Evolutionary conservation across 2,329 filamentous ascomycete species (phyloP), one percentile per base, ranked within the genome.

Genomic region (Cladosporium sp.): DNA sequence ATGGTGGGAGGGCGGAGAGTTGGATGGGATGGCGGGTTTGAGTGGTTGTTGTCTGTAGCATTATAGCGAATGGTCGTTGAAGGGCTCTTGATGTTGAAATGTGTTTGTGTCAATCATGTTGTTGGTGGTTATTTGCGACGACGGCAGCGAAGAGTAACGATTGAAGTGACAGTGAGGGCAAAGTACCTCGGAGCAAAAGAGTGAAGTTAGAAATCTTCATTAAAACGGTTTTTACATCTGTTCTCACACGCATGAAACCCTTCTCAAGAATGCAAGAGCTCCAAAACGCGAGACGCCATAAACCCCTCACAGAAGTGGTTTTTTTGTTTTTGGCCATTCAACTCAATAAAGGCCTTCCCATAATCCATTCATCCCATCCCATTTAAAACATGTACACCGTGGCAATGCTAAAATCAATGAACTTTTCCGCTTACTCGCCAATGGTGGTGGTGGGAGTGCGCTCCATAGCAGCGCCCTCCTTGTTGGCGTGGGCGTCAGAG

Each of bases 361-460:
- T 22, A 22, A 16, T 18, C n/a, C 37, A 49, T 49, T n/a, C 10
- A 19, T 9, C n/a, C 28, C 28, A 13, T 38, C 41, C 43, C 43
- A 31, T 48, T 35, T 4, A 31, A 31, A 41, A 49, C 46, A 49
- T 35, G 37, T 49, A 49, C 46, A 49, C 46, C 46, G 35, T 49
- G 31, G 46, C 46, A 49, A 49, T 49, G 46, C 46, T 42, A 32
- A 18, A 33, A 43, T 19, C 38, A 48, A 9, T 43, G 34, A 35
- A 35, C 34, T 35, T 35, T n/a, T 35, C 10, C 34, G 10, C 14
- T 40, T 49, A 41, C 46, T 49, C 46, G n/a, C 41, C 13, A 22
- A 49, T 14, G 33, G 46, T 49, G 14, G 42, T n/a, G 38, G 46
- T 49, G 13, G 46, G 46, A 13, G 35, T 31, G 22, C 46, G 46